These are phyloP conservation scores for Nakaseomyces sp. DNA, from an alignment of 1,139 yeast species.

Conservation along the genomic window DNA sequence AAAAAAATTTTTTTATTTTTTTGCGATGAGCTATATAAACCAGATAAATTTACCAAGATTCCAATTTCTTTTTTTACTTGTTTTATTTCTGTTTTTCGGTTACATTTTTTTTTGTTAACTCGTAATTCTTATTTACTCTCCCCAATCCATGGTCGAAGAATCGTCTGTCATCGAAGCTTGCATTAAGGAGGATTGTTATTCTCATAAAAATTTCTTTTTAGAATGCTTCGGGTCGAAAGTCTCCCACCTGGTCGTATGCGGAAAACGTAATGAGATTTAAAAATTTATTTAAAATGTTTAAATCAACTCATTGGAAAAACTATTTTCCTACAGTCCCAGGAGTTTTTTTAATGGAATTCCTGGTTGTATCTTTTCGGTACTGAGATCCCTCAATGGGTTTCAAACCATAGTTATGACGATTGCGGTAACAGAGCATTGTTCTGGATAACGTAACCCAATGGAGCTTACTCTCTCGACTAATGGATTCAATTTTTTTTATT, in stretches of 20 bases:
- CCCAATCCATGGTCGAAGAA: slow-evolving; percentile 48
- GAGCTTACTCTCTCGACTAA: slow-evolving; percentile 76
- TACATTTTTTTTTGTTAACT: neutral
- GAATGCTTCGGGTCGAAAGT: slow-evolving; percentile 90
- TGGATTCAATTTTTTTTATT: slow-evolving; percentile 38
- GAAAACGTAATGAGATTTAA: slow-evolving; percentile 38
- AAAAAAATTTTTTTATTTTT: neutral
- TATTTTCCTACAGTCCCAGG: slow-evolving; percentile 14
- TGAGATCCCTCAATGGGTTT: slow-evolving; percentile 40
- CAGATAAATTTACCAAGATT: neutral
- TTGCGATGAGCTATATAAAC: slow-evolving; percentile 2
- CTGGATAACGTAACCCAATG: slow-evolving; percentile 59
- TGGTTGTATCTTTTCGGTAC: slow-evolving; percentile 44
- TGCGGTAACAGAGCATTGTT: slow-evolving; percentile 29
- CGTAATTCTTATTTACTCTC: neutral
- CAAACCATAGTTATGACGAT: slow-evolving; percentile 80
- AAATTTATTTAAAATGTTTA: slow-evolving; percentile 30
- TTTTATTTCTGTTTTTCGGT: neutral
- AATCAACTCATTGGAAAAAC: slow-evolving; percentile 29
- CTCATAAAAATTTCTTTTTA: slow-evolving; percentile 19
- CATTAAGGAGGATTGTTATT: slow-evolving; percentile 39
- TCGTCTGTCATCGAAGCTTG: slow-evolving; percentile 69
- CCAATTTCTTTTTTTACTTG: neutral
- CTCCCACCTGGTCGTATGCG: slow-evolving; percentile 68
- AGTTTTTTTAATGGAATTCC: slow-evolving; percentile 4